A percentile compares a stretch with the other conserved stretches of the same genome.
phyloP scores from a whole-genome alignment of 2,329 filamentous ascomycete species.

The Curvularia sp. region DNA sequence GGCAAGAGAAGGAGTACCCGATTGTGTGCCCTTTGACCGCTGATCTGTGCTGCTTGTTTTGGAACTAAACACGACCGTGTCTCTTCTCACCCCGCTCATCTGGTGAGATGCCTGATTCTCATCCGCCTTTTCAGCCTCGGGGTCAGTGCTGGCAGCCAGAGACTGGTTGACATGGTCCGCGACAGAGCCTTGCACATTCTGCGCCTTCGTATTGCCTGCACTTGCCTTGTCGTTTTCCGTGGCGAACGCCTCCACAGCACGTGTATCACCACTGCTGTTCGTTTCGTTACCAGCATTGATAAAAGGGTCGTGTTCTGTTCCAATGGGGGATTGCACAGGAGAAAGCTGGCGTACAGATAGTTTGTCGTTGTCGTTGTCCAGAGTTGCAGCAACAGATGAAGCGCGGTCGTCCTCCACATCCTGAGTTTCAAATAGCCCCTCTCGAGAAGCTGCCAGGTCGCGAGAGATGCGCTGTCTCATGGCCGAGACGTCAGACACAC shows the following conservation, averaged over 20 bases:
- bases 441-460: conserved; percentile 42
- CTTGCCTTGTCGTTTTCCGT: conserved; percentile 1
- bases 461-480: conserved; percentile 36
- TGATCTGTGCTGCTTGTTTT: conserved; percentile 28
- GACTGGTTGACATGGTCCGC: conserved; percentile 4
- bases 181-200: not conserved
- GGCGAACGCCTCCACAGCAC: not conserved
- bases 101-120: conserved; percentile 17
- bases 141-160: conserved; percentile 44
- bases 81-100: conserved; percentile 30
- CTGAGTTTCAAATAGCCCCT: conserved; percentile 45
- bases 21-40: conserved; percentile 53
- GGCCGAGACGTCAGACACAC: conserved; percentile 41
- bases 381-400: conserved; percentile 60
- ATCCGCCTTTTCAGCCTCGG: conserved; percentile 26
- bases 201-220: not conserved
- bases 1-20: conserved; percentile 34
- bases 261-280: not conserved
- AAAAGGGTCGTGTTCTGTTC: conserved; percentile 19
- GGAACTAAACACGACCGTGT: conserved; percentile 27
- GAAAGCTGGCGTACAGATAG: conserved; percentile 44
- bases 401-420: conserved; percentile 51
- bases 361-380: conserved; percentile 66
- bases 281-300: not conserved
- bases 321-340: conserved; percentile 36